These are phyloP conservation scores for Nannochloropsis granulata DNA, from an alignment of 108 stramenopile genomes.

Conservation along the genomic window DNA sequence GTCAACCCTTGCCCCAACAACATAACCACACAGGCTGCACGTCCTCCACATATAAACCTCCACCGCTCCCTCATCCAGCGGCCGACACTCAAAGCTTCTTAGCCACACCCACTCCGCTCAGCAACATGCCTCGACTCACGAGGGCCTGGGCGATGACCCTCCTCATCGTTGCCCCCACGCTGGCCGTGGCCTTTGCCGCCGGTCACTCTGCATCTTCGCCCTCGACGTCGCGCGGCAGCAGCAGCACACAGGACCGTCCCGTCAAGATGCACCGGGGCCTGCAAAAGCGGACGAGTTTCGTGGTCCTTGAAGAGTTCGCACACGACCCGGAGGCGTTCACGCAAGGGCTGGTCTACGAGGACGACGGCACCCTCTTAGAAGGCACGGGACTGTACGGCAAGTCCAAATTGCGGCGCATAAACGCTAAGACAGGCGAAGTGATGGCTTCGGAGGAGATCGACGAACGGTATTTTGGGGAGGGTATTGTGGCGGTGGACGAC, in stretches of 20 bases:
- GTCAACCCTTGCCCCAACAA: no score
- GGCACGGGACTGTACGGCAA: constrained; percentile 27
- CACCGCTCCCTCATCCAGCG: no score
- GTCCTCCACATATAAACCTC: no score
- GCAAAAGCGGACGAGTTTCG: background rate
- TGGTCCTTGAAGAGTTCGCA: background rate
- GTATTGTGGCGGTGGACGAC: constrained; percentile 18
- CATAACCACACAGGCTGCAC: no score
- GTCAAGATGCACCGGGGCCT: background rate
- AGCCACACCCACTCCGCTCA: no score
- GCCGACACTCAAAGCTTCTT: no score
- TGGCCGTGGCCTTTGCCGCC: background rate
- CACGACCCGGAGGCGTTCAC: constrained; percentile 6
- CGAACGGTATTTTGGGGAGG: constrained; percentile 28
- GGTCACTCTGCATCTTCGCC: background rate
- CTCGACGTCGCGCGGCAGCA: background rate
- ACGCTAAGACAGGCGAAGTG: constrained; percentile 16
- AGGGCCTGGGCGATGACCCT: background rate
- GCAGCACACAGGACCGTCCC: background rate
- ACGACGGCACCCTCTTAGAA: constrained; percentile 24
- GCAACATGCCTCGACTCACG: background rate
- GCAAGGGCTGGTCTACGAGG: constrained; percentile 25
- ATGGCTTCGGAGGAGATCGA: background rate
- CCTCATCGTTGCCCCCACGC: background rate
- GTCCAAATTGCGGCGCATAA: constrained; percentile 19